Conservation (phyloP, 257 asterid species). For the Lantana camara region DNA sequence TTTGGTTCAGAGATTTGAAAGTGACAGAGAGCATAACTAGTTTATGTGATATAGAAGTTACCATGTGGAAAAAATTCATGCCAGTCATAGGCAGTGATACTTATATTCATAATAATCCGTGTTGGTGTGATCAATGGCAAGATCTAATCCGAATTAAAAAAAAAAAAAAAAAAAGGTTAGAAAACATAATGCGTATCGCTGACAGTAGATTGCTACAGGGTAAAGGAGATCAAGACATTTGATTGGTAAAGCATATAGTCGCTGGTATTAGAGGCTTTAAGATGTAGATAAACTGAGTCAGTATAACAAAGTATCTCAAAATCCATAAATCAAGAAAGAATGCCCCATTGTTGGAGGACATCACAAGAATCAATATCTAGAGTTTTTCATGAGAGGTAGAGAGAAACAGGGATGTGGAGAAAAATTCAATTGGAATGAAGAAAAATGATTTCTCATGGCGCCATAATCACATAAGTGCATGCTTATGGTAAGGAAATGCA, state of each 20-base stretch:
- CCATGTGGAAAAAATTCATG: conserved; percentile 95
- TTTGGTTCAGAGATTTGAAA: conserved; percentile 27
- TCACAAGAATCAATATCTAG: conserved; percentile 2
- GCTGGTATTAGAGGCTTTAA: background rate
- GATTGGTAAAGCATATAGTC: conserved; percentile 5
- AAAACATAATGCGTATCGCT: conserved; percentile 3
- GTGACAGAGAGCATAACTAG: conserved; percentile 16
- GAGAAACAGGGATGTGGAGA: background rate
- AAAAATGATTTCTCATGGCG: background rate
- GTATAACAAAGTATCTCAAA: background rate
- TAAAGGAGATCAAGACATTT: background rate
- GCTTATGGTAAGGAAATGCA: conserved; percentile 4
- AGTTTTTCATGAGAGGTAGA: background rate
- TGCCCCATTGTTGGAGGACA: background rate
- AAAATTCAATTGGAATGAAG: background rate
- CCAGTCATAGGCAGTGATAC: conserved; percentile 83
- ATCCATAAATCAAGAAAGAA: conserved; percentile 15
- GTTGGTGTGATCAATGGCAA: conserved; percentile 95
- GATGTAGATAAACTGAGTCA: background rate
- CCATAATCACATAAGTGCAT: conserved; percentile 3
- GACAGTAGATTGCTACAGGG: conserved; percentile 1
- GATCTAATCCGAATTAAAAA: conserved; percentile 51
- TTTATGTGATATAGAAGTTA: conserved; percentile 36
- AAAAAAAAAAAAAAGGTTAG: conserved; percentile 21
- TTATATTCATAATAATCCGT: conserved; percentile 60